These are phyloP conservation scores for Meyerozyma carpophila DNA, from an alignment of 1,139 yeast species.

Conservation along the genomic window DNA sequence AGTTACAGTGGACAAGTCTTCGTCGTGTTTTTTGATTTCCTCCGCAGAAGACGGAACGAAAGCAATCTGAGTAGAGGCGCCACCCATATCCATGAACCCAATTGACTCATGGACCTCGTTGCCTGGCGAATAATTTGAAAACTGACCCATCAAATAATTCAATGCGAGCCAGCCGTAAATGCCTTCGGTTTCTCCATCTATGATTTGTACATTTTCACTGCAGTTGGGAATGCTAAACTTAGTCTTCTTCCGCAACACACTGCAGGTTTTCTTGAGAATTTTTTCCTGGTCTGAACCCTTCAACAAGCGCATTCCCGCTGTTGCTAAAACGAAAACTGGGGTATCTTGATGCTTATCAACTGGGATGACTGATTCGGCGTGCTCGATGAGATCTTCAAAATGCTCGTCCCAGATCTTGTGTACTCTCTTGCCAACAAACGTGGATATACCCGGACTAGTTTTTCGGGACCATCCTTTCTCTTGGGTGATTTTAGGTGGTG, in stretches of 20 bases:
- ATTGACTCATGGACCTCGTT: slow-evolving; percentile 43
- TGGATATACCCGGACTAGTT: slow-evolving; percentile 66
- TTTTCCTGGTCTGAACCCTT: slow-evolving; percentile 40
- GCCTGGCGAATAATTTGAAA: slow-evolving; percentile 33
- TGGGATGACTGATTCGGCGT: slow-evolving; percentile 60
- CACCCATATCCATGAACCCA: slow-evolving; percentile 91
- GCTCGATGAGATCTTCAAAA: slow-evolving; percentile 47
- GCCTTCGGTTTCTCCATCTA: slow-evolving; percentile 81
- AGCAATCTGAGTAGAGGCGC: slow-evolving; percentile 79
- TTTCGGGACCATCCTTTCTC: slow-evolving; percentile 57
- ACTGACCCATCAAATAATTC: slow-evolving; percentile 58
- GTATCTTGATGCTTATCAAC: slow-evolving; percentile 46
- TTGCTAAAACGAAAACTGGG: slow-evolving; percentile 69
- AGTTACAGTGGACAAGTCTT: slow-evolving; percentile 55
- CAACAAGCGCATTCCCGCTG: slow-evolving; percentile 78
- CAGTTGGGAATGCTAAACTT: slow-evolving; percentile 48
- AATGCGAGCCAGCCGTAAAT: slow-evolving; percentile 76
- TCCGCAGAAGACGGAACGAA: slow-evolving; percentile 58
- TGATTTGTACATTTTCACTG: slow-evolving; percentile 57
- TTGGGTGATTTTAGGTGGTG: slow-evolving; percentile 61
- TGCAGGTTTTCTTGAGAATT: slow-evolving; percentile 50
- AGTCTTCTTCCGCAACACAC: slow-evolving; percentile 40
- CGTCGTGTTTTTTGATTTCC: slow-evolving; percentile 52
- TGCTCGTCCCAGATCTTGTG: slow-evolving; percentile 56
- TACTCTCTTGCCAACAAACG: slow-evolving; percentile 41